A percentile compares a stretch with the other conserved stretches of the same genome.
phyloP scores from a whole-genome alignment of 108 stramenopile species.

The Fragilaria crotonensis region DNA sequence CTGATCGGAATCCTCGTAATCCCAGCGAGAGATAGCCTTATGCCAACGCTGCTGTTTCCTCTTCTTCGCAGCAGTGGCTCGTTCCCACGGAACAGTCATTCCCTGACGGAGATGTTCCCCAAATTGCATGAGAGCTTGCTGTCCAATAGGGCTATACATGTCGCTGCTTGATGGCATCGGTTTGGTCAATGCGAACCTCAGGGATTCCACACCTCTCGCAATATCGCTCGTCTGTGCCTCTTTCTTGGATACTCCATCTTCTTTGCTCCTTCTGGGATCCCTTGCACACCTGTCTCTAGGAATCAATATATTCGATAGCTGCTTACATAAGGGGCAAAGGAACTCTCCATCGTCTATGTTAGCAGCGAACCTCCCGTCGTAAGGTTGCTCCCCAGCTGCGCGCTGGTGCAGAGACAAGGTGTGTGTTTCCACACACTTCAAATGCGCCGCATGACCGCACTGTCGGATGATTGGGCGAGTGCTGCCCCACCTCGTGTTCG shows the following conservation, averaged over 20 bases:
- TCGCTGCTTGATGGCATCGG: not conserved
- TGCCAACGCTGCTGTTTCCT: slow-evolving; percentile 50
- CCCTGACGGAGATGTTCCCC: slow-evolving; percentile 61
- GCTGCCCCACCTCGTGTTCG: slow-evolving; percentile 73
- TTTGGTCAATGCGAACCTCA: not conserved
- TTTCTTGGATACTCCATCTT: not conserved
- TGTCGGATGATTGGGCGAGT: slow-evolving; percentile 79
- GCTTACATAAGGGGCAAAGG: slow-evolving; percentile 95
- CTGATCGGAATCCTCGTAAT: slow-evolving; percentile 61
- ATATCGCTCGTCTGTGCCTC: too few species aligned
- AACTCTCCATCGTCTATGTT: slow-evolving; percentile 91
- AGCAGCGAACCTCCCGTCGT: slow-evolving; percentile 87
- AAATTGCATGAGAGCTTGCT: slow-evolving; percentile 61
- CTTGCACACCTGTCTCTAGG: slow-evolving; percentile 58
- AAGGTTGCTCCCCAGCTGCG: slow-evolving; percentile 69
- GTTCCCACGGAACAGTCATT: slow-evolving; percentile 70
- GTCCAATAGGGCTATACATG: slow-evolving; percentile 15
- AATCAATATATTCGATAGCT: slow-evolving; percentile 89
- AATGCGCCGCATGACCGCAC: slow-evolving; percentile 97
- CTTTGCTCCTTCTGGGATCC: not conserved
- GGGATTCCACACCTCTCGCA: slow-evolving; percentile 3
- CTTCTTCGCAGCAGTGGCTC: slow-evolving; percentile 24
- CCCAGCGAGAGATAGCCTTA: slow-evolving; percentile 69
- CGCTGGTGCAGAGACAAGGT: slow-evolving; percentile 83
- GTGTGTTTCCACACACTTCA: slow-evolving; percentile 87